Base-by-base conservation (phyloP, 2,329 filamentous ascomycete species). In the Cercospora sp. region DNA sequence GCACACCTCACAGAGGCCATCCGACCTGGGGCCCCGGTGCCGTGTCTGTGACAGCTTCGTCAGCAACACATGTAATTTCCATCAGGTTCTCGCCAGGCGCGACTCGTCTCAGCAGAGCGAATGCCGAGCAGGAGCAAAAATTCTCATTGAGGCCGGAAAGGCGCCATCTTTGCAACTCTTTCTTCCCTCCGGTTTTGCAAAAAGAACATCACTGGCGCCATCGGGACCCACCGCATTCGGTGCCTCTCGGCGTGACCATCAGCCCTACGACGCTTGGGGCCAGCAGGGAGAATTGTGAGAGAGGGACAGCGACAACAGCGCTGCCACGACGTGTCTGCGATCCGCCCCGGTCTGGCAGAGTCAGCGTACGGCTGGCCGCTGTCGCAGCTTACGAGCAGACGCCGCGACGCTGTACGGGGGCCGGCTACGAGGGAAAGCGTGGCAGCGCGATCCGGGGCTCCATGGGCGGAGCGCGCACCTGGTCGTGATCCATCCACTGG, bases 261-360 rank as follows among this genome's bases (percentile, higher is more conserved):
- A 63, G 62, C 62, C 62, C 51, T 64, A 64, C 62, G 61, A 39
- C 61, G 36, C 36, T 39, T n/a, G 36, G 36, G 36, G 36, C 36
- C 36, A 39, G 3, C 36, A n/a, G 36, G 1, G 36, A 39, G 28
- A 18, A 36, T 9, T 8, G 30, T 4, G 30, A 26, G 33, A 28
- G 18, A 30, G 53, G 53, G 18, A 10, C 48, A 13, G 51, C 51
- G 23, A 57, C 20, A 12, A n/a, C 51, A 18, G 51, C 23, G 61
- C 18, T 20, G 20, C n/a, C 23, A 63, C 36, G 30, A 9, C 26
- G 60, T 20, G 58, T 60, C 18, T 26, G 36, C 36, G 36, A 39
- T n/a, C 36, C 5, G 36, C 36, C 16, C 36, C 2, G 48, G 48
- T 20, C 23, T 0, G 48, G 48, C 48, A 28, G 48, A 28, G 23